Base-by-base conservation (phyloP, 2,329 filamentous ascomycete genomes). In the Orbilia blumenaviensis region DNA sequence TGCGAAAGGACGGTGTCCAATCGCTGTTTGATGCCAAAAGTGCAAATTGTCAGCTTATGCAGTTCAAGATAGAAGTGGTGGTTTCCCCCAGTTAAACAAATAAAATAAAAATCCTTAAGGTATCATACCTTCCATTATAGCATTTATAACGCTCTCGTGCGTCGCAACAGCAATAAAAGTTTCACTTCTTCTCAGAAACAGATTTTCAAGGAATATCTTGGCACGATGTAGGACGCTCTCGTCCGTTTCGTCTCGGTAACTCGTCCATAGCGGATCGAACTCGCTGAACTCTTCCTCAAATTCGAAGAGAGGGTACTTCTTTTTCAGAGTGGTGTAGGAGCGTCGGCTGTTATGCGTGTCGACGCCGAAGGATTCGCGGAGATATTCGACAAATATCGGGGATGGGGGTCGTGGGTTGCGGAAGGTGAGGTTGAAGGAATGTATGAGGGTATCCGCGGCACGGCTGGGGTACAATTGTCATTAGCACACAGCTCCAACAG, bases 351-450 rank as follows among this genome's bases (percentile, higher is more conserved):
- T 76, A 29, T 76, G 72, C 16, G 72, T 76, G 25, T 76, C 72
- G 41, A 76, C 72, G 50, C 72, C 72, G 42, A 69, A 69, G 54
- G 72, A 66, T 60, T 76, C 72, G n/a, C 72, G 72, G 41, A 76
- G 50, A 32, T 60, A 68, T 44, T 76, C 72, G 58, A 76, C 60
- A 29, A 76, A 76, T 29, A 76, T 60, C 18, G 72, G 72, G 6
- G 72, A 69, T 21, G 72, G 58, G 3, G 72, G 72, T n/a, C 32
- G 48, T 14, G 72, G 64, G n/a, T 38, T 29, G 23, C 64, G 46
- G 25, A 54, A 48, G 9, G 54, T 75, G 12, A 76, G 50, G 54
- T 76, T 63, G 50, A 76, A 76, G 23, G 72, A 32, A 61, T 69
- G 66, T 29, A 66, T 52, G 23, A 76, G 64, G 16, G 72, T 76